Percentiles rank a stretch among this genome's conserved stretches.
These are phyloP conservation scores for Agaricales sp. DNA, from an alignment of 1,284 basidiomycete genomes.

Conservation along the genomic window DNA sequence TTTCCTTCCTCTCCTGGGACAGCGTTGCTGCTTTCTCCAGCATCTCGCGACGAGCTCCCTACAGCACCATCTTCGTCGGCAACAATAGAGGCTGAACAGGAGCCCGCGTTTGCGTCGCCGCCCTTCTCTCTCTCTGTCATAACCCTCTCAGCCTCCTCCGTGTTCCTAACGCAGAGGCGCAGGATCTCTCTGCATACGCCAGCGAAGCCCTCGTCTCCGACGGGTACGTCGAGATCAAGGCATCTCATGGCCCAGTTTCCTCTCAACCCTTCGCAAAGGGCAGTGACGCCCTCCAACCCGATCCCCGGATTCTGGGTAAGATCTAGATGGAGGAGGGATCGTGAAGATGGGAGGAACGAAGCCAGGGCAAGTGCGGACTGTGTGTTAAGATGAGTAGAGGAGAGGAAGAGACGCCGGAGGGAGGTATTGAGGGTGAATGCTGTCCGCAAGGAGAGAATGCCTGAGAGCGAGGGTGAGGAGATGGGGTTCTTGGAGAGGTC, in stretches of 20 bases:
- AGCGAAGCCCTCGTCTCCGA: slow-evolving; percentile 84
- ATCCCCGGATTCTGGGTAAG: slow-evolving; percentile 69
- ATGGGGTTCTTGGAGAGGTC: slow-evolving; percentile 93
- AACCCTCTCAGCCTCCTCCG: slow-evolving; percentile 62
- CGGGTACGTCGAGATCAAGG: slow-evolving; percentile 87
- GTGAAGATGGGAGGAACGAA: slow-evolving; percentile 82
- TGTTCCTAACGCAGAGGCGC: slow-evolving; percentile 45
- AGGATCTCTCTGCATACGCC: slow-evolving; percentile 20
- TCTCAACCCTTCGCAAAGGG: slow-evolving; percentile 78
- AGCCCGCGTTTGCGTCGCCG: slow-evolving; percentile 39
- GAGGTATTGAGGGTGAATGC: slow-evolving; percentile 91
- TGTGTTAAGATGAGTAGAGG: slow-evolving; percentile 73
- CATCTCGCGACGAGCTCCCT: no score
- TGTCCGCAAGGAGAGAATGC: slow-evolving; percentile 76
- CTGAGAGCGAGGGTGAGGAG: slow-evolving; percentile 6
- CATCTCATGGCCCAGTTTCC: slow-evolving; percentile 82
- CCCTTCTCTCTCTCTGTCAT: slow-evolving; percentile 18
- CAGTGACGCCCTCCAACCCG: slow-evolving; percentile 88
- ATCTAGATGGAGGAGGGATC: slow-evolving; percentile 55
- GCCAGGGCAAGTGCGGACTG: slow-evolving; percentile 91
- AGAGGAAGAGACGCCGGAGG: slow-evolving; percentile 87
- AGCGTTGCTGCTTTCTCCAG: no score
- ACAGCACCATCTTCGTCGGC: no score
- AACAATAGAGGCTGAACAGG: no score
- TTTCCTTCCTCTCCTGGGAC: no score